Percentiles rank a stretch among this genome's conserved stretches.
These are phyloP conservation scores for Suillus alpinus DNA, from an alignment of 768 basidiomycete species.

Conservation along the genomic window DNA sequence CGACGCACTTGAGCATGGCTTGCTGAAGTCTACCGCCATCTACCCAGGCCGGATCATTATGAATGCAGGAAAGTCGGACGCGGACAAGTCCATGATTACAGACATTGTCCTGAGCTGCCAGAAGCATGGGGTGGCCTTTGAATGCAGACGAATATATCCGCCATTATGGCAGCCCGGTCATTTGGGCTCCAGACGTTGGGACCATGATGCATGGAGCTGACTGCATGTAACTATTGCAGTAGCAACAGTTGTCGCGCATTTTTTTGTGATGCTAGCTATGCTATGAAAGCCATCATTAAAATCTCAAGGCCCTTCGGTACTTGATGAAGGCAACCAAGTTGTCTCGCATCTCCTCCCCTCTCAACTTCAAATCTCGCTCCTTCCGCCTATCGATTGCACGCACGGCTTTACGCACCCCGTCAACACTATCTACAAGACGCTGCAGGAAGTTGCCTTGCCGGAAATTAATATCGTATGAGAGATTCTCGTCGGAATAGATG, in stretches of 20 bases:
- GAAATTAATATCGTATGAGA: constrained; percentile 82
- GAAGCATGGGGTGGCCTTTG: background rate
- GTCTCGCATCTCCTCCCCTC: constrained; percentile 75
- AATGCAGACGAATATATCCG: constrained; percentile 6
- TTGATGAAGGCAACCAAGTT: constrained; percentile 75
- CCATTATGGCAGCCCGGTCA: background rate
- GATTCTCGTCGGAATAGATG: constrained; percentile 86
- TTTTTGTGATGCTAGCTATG: background rate
- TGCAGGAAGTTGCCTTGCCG: constrained; percentile 56
- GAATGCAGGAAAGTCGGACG: constrained; percentile 2
- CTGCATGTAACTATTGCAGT: background rate
- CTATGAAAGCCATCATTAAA: constrained; percentile 14
- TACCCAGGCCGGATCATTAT: background rate
- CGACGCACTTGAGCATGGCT: constrained; percentile 5
- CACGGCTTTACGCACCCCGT: constrained; percentile 60
- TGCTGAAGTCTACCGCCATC: background rate
- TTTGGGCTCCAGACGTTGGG: background rate
- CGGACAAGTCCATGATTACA: background rate
- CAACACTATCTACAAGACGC: constrained; percentile 55
- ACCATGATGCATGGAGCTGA: background rate
- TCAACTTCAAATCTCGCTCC: constrained; percentile 57
- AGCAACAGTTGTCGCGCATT: background rate
- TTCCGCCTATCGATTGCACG: constrained; percentile 65
- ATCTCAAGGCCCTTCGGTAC: constrained; percentile 59
- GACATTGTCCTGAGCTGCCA: constrained; percentile 4